Evolutionary conservation across 441 rosid species (phyloP).

Genomic region (Aquilaria agallochum): DNA sequence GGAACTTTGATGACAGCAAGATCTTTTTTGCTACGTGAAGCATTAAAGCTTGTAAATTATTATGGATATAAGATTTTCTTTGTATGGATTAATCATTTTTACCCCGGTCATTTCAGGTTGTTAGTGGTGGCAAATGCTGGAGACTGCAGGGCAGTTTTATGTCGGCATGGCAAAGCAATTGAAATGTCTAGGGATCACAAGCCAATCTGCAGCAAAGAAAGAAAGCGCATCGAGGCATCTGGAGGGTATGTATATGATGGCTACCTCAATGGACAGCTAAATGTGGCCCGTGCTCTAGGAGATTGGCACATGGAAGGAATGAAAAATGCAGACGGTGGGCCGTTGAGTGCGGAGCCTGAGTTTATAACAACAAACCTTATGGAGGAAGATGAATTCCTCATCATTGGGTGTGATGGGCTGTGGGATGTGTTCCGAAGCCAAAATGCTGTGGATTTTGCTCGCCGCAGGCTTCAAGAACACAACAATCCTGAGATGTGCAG

Average conservation of each 20-base stretch:
- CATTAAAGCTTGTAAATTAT: too few species aligned
- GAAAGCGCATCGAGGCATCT: constrained; percentile 57
- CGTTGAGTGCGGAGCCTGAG: constrained; percentile 88
- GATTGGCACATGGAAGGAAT: constrained; percentile 88
- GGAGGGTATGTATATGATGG: constrained; percentile 72
- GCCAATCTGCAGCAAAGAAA: constrained; percentile 56
- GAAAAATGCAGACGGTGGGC: constrained; percentile 62
- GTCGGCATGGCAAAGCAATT: constrained; percentile 73
- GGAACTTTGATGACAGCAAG: too few species aligned
- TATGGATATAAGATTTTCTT: too few species aligned
- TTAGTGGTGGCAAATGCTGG: constrained; percentile 91
- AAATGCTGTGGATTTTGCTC: constrained; percentile 88
- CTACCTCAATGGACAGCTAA: constrained; percentile 75
- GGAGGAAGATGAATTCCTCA: constrained; percentile 79
- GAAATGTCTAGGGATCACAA: constrained; percentile 93
- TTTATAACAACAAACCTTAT: constrained; percentile 47
- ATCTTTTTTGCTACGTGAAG: too few species aligned
- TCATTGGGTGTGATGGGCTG: constrained; percentile 80
- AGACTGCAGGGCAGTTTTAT: constrained; percentile 87
- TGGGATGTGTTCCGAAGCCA: constrained; percentile 93
- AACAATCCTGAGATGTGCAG: constrained; percentile 72
- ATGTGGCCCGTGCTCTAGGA: constrained; percentile 81
- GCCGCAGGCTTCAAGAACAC: constrained; percentile 78
- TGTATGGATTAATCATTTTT: too few species aligned
- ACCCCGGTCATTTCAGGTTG: constrained; percentile 32